A percentile compares a stretch with the other conserved stretches of the same genome.
phyloP scores from a whole-genome alignment of 2,329 filamentous ascomycete species.

The Beauveria australis region DNA sequence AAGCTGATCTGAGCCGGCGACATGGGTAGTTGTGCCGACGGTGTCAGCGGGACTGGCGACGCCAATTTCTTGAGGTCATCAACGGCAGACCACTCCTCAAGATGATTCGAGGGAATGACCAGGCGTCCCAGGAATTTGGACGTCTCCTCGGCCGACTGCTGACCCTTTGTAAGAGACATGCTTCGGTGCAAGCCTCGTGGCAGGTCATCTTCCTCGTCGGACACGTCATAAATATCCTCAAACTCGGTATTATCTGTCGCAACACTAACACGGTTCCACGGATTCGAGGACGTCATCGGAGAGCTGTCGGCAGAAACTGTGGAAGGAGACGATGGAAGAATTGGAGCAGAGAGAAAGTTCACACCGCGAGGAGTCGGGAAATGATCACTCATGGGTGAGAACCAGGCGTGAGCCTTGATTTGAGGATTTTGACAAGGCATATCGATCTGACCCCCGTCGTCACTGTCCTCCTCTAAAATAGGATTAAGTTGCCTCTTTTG shows the following conservation, averaged over 20 bases:
- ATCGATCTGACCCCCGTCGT: conserved; percentile 21
- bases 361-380: conserved; percentile 66
- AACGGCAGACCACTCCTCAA: conserved; percentile 36
- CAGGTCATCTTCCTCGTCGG: conserved; percentile 60
- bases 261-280: conserved; percentile 56
- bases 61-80: conserved; percentile 39
- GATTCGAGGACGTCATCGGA: conserved; percentile 47
- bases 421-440: conserved; percentile 22
- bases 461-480: conserved; percentile 52
- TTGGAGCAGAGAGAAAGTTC: conserved; percentile 55
- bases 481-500: conserved; percentile 50
- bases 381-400: conserved; percentile 53
- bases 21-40: conserved; percentile 62
- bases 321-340: conserved; percentile 54
- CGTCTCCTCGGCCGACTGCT: conserved; percentile 20
- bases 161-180: conserved; percentile 33
- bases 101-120: conserved; percentile 37
- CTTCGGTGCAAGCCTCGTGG: conserved; percentile 18
- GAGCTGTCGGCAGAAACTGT: conserved; percentile 45
- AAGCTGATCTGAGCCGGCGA: conserved; percentile 67
- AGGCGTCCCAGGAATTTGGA: conserved; percentile 33
- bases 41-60: conserved; percentile 55
- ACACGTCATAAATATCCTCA: conserved; percentile 81
- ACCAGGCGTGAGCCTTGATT: conserved; percentile 49
- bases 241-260: conserved; percentile 64